A percentile compares a stretch with the other conserved stretches of the same genome.
These are phyloP conservation scores for Plenodomus lindquistii DNA, from an alignment of 2,329 filamentous ascomycete genomes.

Conservation along the genomic window DNA sequence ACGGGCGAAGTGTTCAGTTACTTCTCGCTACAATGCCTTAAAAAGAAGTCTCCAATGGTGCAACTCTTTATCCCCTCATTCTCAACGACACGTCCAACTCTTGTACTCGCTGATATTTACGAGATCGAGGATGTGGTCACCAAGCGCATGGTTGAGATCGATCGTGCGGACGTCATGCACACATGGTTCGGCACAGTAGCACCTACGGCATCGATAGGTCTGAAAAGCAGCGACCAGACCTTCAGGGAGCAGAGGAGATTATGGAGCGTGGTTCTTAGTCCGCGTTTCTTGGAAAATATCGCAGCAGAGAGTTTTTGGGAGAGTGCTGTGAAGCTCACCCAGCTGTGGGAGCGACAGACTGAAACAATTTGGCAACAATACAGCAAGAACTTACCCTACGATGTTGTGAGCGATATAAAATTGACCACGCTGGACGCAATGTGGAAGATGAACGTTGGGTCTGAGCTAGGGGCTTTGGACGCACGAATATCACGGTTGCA, in stretches of 20 bases:
- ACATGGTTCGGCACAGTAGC: conserved; percentile 7
- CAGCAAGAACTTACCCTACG: neutral
- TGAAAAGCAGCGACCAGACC: conserved; percentile 1
- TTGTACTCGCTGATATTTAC: conserved; percentile 4
- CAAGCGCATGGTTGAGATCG: conserved; percentile 4
- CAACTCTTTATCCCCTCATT: conserved; percentile 10
- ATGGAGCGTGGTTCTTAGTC: conserved; percentile 6
- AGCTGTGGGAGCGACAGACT: conserved; percentile 4
- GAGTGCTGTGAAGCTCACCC: neutral
- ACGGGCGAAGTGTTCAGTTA: conserved; percentile 5
- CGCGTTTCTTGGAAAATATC: conserved; percentile 3
- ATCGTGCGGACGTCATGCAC: conserved; percentile 8
- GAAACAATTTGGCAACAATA: neutral
- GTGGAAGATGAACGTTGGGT: conserved; percentile 8
- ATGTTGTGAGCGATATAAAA: conserved; percentile 1
- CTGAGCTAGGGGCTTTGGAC: conserved; percentile 5
- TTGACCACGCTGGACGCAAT: conserved; percentile 8
- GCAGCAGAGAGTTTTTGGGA: neutral
- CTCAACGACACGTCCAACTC: conserved; percentile 5
- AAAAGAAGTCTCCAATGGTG: conserved; percentile 3
- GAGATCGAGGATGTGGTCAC: conserved; percentile 9
- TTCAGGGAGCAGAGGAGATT: conserved; percentile 6
- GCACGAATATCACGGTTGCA: neutral
- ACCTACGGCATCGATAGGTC: conserved; percentile 8
- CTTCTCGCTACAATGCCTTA: conserved; percentile 8